Conservation (phyloP, 257 asterid species). For the Echites panduratus region DNA sequence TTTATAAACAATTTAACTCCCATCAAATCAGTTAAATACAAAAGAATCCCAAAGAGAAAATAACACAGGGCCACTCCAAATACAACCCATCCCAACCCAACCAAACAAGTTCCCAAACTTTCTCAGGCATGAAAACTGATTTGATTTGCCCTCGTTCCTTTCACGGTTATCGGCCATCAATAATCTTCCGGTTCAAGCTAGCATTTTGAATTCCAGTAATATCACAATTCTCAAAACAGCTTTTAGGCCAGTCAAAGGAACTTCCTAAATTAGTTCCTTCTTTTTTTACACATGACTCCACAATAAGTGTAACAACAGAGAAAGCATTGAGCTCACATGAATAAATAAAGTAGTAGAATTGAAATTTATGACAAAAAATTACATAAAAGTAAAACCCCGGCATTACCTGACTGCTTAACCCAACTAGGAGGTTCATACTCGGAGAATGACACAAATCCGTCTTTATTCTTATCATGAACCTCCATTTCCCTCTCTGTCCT, state of each 20-base stretch:
- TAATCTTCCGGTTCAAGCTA: background rate
- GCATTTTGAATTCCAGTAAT: background rate
- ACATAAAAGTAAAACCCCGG: background rate
- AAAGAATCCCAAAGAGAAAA: too few species aligned
- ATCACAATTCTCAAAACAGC: background rate
- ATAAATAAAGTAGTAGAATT: background rate
- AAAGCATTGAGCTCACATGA: background rate
- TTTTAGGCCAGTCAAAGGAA: background rate
- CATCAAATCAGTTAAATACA: too few species aligned
- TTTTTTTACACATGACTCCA: background rate
- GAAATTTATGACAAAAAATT: background rate
- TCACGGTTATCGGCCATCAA: background rate
- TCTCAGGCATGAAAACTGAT: background rate
- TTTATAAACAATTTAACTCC: too few species aligned
- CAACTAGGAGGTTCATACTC: constrained; percentile 97
- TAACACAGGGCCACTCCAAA: too few species aligned
- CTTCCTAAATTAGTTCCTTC: background rate
- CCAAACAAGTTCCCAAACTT: background rate
- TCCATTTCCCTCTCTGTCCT: constrained; percentile 85
- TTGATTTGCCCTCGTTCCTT: background rate
- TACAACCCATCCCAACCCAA: too few species aligned
- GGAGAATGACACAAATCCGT: constrained; percentile 64
- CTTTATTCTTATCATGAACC: constrained; percentile 78
- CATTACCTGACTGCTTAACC: constrained; percentile 57
- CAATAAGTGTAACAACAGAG: background rate